Evolutionary conservation across 805 yeast species (phyloP), one percentile per base, ranked within the genome.

Genomic region (Osmozyma mogii): DNA sequence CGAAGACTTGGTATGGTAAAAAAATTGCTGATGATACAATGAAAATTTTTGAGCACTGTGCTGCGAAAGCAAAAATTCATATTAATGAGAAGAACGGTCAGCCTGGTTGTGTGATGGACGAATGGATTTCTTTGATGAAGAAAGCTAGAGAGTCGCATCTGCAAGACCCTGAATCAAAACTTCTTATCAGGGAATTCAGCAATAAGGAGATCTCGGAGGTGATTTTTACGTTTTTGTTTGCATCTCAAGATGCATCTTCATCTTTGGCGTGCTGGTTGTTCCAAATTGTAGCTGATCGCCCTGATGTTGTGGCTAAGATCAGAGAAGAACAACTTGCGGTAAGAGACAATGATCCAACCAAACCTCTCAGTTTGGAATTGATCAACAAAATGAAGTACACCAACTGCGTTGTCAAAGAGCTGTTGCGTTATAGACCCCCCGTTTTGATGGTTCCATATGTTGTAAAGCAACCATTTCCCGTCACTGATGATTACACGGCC

Each of bases 1-100:
- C 98, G 38, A 92, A 89, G 65, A 81, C 98, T 20, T 92, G 98
- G 98, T 84, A 88, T 59, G 98, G 98, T 43, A 80, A 84, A 65
- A 76, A 71, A 52, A 82, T 88, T 49, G 94, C 96, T 34, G 95
- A 92, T 54, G 75, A 79, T 68, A 84, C 95, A 11, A 89, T 92
- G 96, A 79, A 75, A 45, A 78, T 85, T 45, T 87, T 92, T 47
- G 96, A 78, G 50, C 60, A 59, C 16, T 89, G 97, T 67, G 95
- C 98, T 11, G 85, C 70, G 43, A 73, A 67, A 74, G 84, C 97
- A 31, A 89, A 89, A 58, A 72, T 70, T 34, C 78, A 78, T 50
- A 80, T 89, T 51, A 54, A 52, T 36, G 78, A 72, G 24, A 65
- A 69, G 5, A 88, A 88, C 43, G 94, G 88, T 30, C 59, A 70